These are phyloP conservation scores for Myxozyma udenii DNA, from an alignment of 805 yeast genomes.

Conservation along the genomic window DNA sequence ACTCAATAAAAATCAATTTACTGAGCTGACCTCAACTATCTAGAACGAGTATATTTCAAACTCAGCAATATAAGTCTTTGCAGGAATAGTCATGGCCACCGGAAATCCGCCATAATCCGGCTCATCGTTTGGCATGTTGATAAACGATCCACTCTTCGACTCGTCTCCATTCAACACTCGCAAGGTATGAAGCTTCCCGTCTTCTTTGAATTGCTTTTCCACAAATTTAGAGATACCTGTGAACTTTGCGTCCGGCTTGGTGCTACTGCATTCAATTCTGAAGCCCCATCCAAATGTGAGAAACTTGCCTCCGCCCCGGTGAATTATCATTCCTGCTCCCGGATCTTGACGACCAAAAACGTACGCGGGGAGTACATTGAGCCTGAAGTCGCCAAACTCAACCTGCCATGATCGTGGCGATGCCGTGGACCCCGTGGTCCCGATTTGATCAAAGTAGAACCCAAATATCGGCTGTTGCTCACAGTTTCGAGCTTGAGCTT, in stretches of 20 bases:
- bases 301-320: conserved; percentile 13
- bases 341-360: conserved; percentile 23
- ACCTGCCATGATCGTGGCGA: neutral
- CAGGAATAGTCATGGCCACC: conserved; percentile 6
- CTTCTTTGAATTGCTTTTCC: conserved; percentile 3
- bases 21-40: too few species aligned
- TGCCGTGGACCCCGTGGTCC: neutral
- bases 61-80: neutral
- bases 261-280: conserved; percentile 1
- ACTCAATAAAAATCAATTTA: too few species aligned
- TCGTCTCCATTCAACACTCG: conserved; percentile 29
- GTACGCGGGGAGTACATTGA: conserved; percentile 8
- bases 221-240: neutral
- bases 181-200: conserved; percentile 1
- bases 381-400: conserved; percentile 6
- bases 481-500: neutral
- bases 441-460: neutral
- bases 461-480: neutral
- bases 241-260: neutral
- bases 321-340: conserved; percentile 23
- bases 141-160: conserved; percentile 12
- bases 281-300: conserved; percentile 23
- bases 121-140: conserved; percentile 8
- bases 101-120: conserved; percentile 12
- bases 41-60: neutral